A percentile compares a stretch with the other conserved stretches of the same genome.
Conservation (phyloP, 1,284 basidiomycete genomes). For the Xerocomus nothofagi region DNA sequence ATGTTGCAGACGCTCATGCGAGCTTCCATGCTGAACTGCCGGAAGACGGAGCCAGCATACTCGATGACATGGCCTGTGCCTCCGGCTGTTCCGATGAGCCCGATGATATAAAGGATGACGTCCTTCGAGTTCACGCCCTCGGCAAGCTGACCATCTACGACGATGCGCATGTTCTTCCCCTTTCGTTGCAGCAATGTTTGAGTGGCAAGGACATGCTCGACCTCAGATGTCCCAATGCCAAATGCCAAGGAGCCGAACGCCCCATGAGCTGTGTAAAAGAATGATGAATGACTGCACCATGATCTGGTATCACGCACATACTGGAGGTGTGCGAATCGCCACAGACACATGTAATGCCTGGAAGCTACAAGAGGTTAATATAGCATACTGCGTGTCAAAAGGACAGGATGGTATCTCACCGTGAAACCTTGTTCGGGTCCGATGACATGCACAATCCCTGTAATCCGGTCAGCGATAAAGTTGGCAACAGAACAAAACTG, state of each 20-base stretch:
- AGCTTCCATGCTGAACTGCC: slow-evolving; percentile 91
- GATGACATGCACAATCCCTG: slow-evolving; percentile 94
- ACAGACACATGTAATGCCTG: slow-evolving; percentile 94
- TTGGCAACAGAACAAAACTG: neutral
- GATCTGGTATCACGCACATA: slow-evolving; percentile 38
- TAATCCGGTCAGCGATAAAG: slow-evolving; percentile 8
- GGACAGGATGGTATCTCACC: slow-evolving; percentile 39
- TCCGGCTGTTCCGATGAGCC: slow-evolving; percentile 91
- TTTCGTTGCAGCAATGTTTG: slow-evolving; percentile 92
- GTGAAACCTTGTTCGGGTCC: slow-evolving; percentile 98
- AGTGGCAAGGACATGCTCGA: slow-evolving; percentile 96
- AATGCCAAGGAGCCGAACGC: slow-evolving; percentile 96
- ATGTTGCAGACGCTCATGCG: slow-evolving; percentile 98
- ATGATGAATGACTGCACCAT: slow-evolving; percentile 1
- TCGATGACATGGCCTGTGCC: slow-evolving; percentile 94
- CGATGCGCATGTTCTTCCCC: slow-evolving; percentile 95
- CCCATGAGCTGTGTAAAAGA: slow-evolving; percentile 69
- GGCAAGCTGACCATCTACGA: slow-evolving; percentile 81
- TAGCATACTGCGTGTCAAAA: neutral
- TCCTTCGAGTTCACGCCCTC: slow-evolving; percentile 95
- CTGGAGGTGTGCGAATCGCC: slow-evolving; percentile 95
- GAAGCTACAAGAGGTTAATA: slow-evolving; percentile 54
- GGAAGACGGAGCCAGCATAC: slow-evolving; percentile 90
- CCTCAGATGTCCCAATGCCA: slow-evolving; percentile 95
- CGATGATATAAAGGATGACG: slow-evolving; percentile 93